phyloP scores from a whole-genome alignment of 345 rosid species.

The Cochlearia excelsa region DNA sequence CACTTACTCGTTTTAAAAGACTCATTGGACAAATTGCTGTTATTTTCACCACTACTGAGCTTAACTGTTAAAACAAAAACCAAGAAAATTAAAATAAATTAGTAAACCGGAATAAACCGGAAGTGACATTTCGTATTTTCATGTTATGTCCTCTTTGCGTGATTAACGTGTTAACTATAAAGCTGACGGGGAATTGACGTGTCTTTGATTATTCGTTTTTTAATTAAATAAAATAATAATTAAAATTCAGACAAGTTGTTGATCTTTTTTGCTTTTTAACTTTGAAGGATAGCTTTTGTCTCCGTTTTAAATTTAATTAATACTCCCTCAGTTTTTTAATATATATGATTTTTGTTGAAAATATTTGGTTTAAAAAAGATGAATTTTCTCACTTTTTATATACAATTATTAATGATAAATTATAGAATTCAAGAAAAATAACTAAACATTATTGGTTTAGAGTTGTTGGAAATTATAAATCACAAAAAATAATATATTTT shows the following conservation, averaged over 20 bases:
- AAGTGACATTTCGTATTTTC: constrained; percentile 18
- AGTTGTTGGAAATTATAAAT: no score
- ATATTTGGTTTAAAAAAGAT: no score
- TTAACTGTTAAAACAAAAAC: constrained; percentile 46
- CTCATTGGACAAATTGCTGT: constrained; percentile 71
- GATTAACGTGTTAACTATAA: constrained; percentile 22
- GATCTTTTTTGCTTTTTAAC: constrained; percentile 5
- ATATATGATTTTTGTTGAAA: no score
- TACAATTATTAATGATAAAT: no score
- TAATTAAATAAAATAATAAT: not conserved
- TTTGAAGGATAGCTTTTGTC: not conserved
- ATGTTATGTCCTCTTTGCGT: constrained; percentile 16
- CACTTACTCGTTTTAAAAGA: constrained; percentile 59
- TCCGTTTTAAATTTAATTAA: no score
- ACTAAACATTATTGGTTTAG: no score
- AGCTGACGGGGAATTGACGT: constrained; percentile 24
- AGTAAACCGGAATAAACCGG: constrained; percentile 25
- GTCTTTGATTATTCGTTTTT: constrained; percentile 8
- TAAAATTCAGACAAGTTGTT: constrained; percentile 13
- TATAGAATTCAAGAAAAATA: no score
- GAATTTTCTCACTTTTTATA: no score
- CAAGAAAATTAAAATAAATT: not conserved
- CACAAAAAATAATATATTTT: no score
- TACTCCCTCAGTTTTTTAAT: no score
- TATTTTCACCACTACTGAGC: constrained; percentile 62